Conservation (phyloP, 352 stramenopile species). For the Phytophthora cactorum region DNA sequence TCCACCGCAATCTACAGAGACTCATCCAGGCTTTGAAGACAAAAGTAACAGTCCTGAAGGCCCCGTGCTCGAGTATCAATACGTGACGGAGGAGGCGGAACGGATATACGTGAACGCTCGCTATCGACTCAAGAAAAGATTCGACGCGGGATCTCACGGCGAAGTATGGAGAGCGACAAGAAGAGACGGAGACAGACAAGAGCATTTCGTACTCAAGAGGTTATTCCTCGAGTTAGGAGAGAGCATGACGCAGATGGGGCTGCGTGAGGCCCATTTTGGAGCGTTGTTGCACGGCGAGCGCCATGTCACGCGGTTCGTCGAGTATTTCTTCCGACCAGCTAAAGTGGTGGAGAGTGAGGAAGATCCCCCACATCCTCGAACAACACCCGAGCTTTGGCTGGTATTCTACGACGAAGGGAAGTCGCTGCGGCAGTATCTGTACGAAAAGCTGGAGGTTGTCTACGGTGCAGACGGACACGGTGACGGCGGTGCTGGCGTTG, state of each 20-base stretch:
- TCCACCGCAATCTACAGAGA: slow-evolving; percentile 14
- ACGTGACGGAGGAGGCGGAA: slow-evolving; percentile 55
- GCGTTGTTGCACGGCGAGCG: slow-evolving; percentile 46
- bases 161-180: slow-evolving; percentile 79
- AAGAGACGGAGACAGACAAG: slow-evolving; percentile 29
- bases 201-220: slow-evolving; percentile 87
- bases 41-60: slow-evolving; percentile 33
- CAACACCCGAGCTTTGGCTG: slow-evolving; percentile 82
- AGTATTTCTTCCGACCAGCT: slow-evolving; percentile 82
- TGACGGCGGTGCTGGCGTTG: slow-evolving; percentile 37
- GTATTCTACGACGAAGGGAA: slow-evolving; percentile 92
- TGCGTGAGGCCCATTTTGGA: slow-evolving; percentile 89
- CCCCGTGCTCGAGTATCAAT: slow-evolving; percentile 79
- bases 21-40: background rate
- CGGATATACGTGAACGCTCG: slow-evolving; percentile 77
- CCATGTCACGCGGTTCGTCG: slow-evolving; percentile 86
- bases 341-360: slow-evolving; percentile 23
- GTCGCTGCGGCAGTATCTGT: slow-evolving; percentile 89
- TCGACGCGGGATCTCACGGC: slow-evolving; percentile 84
- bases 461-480: slow-evolving; percentile 26
- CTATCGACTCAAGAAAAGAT: slow-evolving; percentile 81
- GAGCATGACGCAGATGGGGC: slow-evolving; percentile 72
- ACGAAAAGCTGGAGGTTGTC: slow-evolving; percentile 61
- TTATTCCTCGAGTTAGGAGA: slow-evolving; percentile 77
- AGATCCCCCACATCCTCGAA: slow-evolving; percentile 7